Conservation (phyloP, 176 grass and related monocot genomes). For the Aegilops longissima region DNA sequence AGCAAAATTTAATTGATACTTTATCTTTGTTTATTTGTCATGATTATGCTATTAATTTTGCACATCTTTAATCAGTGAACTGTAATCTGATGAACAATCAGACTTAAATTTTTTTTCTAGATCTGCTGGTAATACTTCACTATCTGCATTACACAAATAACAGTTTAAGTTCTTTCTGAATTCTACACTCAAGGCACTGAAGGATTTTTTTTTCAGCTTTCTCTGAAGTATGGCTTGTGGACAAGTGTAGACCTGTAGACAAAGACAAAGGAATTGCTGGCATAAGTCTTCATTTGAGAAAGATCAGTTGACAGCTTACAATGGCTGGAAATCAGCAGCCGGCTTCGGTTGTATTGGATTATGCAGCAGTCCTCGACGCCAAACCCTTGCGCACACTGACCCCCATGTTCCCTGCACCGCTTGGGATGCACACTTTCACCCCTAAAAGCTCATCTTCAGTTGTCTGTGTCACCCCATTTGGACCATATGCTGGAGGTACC, state of each 20-base stretch:
- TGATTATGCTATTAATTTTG: not conserved
- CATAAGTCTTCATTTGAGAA: not conserved
- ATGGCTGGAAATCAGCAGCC: constrained; percentile 51
- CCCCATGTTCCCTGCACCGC: constrained; percentile 84
- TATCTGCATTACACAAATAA: constrained; percentile 4
- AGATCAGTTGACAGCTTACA: not conserved
- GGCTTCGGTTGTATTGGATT: constrained; percentile 20
- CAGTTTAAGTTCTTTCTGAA: constrained; percentile 10
- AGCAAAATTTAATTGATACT: not conserved
- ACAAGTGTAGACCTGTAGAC: not conserved
- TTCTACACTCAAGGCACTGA: constrained; percentile 8
- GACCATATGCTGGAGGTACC: constrained; percentile 44
- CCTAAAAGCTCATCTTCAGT: constrained; percentile 59
- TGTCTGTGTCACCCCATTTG: constrained; percentile 72
- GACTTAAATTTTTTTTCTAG: not conserved
- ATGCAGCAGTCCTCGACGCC: constrained; percentile 58
- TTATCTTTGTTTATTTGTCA: not conserved
- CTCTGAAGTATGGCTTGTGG: constrained; percentile 10
- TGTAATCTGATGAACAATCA: not conserved
- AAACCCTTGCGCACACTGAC: constrained; percentile 79
- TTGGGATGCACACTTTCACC: constrained; percentile 62
- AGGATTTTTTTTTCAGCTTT: not conserved
- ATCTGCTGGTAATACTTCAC: not conserved
- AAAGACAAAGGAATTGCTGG: constrained; percentile 2
- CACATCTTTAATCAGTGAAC: constrained; percentile 1